Conservation (phyloP, 257 asterid genomes). For the Eucommia ulmoides region DNA sequence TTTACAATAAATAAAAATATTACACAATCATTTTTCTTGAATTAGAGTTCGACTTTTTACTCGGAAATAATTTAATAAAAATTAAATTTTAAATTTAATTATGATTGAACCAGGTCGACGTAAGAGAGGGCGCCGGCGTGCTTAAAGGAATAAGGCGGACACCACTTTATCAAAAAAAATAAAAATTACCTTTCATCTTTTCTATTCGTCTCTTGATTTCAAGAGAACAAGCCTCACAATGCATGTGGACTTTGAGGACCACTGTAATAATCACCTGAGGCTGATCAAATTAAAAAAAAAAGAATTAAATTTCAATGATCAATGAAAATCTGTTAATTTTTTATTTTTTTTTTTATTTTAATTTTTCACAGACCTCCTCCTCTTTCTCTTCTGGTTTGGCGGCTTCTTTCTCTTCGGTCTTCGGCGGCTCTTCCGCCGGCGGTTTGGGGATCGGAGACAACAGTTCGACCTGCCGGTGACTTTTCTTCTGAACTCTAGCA, state of each 20-base stretch:
- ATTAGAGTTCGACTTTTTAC: neutral
- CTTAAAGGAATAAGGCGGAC: neutral
- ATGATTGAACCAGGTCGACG: neutral
- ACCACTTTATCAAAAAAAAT: neutral
- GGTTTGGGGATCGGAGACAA: constrained; percentile 2
- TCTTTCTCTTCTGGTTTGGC: neutral
- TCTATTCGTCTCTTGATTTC: neutral
- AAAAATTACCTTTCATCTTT: neutral
- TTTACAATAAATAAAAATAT: too few species aligned
- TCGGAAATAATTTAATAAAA: too few species aligned
- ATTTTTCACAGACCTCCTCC: constrained; percentile 1
- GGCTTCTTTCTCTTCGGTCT: neutral
- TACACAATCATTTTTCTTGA: too few species aligned
- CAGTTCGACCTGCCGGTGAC: constrained; percentile 1
- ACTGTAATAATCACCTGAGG: constrained; percentile 3
- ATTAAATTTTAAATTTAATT: too few species aligned
- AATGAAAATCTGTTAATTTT: too few species aligned
- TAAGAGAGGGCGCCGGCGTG: neutral
- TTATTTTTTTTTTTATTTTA: too few species aligned
- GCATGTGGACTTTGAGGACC: constrained; percentile 2
- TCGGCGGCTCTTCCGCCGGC: neutral
- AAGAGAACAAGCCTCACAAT: constrained; percentile 1
- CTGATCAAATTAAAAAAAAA: neutral
- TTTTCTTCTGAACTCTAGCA: neutral
- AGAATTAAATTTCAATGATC: neutral